A percentile compares a stretch with the other conserved stretches of the same genome.
Evolutionary conservation across 2,329 filamentous ascomycete species (phyloP).

Genomic region (Nemania sp.): DNA sequence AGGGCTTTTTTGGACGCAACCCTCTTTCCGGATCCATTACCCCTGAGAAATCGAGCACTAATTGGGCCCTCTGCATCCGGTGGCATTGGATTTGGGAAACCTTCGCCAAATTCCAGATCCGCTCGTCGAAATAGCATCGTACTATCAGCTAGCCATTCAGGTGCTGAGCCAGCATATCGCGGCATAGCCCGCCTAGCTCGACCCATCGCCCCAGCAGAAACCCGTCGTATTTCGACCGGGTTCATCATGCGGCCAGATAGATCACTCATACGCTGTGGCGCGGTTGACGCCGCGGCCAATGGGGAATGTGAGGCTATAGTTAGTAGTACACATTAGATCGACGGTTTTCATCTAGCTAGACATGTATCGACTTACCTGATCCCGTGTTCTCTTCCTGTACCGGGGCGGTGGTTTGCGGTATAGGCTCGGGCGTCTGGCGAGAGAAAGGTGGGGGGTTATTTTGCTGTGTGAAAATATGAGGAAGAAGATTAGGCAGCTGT

Average conservation of each 20-base stretch:
- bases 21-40: conserved; percentile 57
- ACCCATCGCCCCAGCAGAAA: conserved; percentile 18
- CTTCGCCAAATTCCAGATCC: conserved; percentile 34
- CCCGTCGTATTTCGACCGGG: conserved; percentile 36
- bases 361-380: conserved; percentile 21
- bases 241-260: conserved; percentile 23
- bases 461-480: conserved; percentile 19
- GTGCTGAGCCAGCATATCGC: conserved; percentile 20
- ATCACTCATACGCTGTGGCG: conserved; percentile 26
- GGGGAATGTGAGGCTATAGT: conserved; percentile 27
- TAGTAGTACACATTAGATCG: conserved; percentile 27
- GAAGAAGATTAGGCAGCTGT: conserved; percentile 22
- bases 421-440: conserved; percentile 23
- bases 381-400: conserved; percentile 10
- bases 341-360: conserved; percentile 1
- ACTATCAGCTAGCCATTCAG: conserved; percentile 31
- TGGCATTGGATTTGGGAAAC: conserved; percentile 15
- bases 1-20: conserved; percentile 63
- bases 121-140: conserved; percentile 20
- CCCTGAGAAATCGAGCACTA: conserved; percentile 61
- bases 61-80: conserved; percentile 50
- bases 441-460: conserved; percentile 9
- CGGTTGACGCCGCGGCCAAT: conserved; percentile 25
- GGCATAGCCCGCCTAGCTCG: conserved; percentile 30
- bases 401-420: not conserved